Percentiles rank a stretch among this genome's conserved stretches.
phyloP scores from a whole-genome alignment of 2,329 filamentous ascomycete species.

The Colletotrichum tabaci region DNA sequence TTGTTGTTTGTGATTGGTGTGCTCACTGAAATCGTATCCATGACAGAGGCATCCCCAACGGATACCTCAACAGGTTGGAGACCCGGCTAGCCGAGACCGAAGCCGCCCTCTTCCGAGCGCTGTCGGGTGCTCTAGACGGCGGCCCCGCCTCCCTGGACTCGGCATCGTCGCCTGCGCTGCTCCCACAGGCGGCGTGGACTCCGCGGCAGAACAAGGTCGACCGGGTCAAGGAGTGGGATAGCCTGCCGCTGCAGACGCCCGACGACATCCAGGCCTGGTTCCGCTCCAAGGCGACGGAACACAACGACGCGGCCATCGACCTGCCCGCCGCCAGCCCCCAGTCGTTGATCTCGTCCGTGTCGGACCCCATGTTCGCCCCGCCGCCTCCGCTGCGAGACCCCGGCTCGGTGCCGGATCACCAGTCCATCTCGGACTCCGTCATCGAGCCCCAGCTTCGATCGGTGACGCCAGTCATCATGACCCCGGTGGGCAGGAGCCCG shows the following conservation, averaged over 20 bases:
- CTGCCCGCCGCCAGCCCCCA: constrained; percentile 14
- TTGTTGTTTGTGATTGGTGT: too few relatives aligned
- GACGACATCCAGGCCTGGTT: constrained; percentile 47
- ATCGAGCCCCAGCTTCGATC: constrained; percentile 30
- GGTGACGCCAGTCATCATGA: constrained; percentile 17
- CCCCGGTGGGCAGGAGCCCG: background rate
- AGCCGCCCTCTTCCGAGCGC: constrained; percentile 47
- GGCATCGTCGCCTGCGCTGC: constrained; percentile 1
- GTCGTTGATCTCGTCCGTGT: constrained; percentile 6
- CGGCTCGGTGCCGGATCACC: background rate
- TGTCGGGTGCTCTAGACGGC: constrained; percentile 32
- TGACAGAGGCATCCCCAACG: constrained; percentile 53
- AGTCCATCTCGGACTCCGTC: background rate
- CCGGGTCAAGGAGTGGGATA: constrained; percentile 49
- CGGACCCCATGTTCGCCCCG: constrained; percentile 2
- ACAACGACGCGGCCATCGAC: background rate
- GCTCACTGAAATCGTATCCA: background rate
- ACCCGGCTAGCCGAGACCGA: constrained; percentile 53
- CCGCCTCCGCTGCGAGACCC: constrained; percentile 3
- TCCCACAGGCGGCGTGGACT: constrained; percentile 26
- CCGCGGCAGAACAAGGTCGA: constrained; percentile 47
- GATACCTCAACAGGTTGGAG: constrained; percentile 57
- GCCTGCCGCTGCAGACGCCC: constrained; percentile 43
- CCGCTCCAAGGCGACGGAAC: constrained; percentile 23
- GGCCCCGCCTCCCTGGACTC: background rate